A percentile compares a stretch with the other conserved stretches of the same genome.
These are phyloP conservation scores for Hypoxylon sp. DNA, from an alignment of 2,329 filamentous ascomycete species.

Conservation along the genomic window DNA sequence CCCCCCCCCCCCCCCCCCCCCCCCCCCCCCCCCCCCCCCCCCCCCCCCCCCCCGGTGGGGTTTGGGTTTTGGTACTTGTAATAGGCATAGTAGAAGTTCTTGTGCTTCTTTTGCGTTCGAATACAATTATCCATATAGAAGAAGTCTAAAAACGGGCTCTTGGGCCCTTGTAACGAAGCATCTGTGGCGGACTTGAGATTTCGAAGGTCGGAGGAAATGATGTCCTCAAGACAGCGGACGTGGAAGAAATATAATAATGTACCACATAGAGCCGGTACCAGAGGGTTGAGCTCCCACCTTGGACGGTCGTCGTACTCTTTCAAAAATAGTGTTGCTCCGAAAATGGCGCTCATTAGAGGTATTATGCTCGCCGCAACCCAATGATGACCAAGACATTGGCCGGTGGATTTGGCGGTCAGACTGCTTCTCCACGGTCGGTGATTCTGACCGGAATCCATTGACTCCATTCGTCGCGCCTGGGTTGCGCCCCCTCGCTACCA, in stretches of 20 bases:
- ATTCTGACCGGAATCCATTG: too few relatives aligned
- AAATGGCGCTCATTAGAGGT: too few relatives aligned
- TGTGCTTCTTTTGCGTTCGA: constrained; percentile 99
- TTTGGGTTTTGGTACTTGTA: too few relatives aligned
- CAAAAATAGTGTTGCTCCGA: too few relatives aligned
- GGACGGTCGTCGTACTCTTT: too few relatives aligned
- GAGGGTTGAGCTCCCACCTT: not conserved
- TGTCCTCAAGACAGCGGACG: not conserved
- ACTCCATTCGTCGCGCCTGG: constrained; percentile 90
- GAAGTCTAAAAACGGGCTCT: constrained; percentile 98
- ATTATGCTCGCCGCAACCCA: too few relatives aligned
- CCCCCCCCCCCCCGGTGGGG: too few relatives aligned
- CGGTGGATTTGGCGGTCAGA: too few relatives aligned
- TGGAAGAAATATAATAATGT: not conserved
- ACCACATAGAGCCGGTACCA: not conserved
- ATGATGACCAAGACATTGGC: too few relatives aligned
- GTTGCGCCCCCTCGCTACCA: constrained; percentile 79
- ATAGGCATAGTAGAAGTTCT: constrained; percentile 98
- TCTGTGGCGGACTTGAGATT: not conserved
- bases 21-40: too few relatives aligned
- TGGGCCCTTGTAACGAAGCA: constrained; percentile 91
- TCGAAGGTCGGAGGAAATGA: not conserved
- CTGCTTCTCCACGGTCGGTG: too few relatives aligned
- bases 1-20: too few relatives aligned
- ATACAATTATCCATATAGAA: constrained; percentile 99